These are phyloP conservation scores for Cardamine chenopodiifolia DNA, from an alignment of 345 rosid genomes.

Conservation along the genomic window DNA sequence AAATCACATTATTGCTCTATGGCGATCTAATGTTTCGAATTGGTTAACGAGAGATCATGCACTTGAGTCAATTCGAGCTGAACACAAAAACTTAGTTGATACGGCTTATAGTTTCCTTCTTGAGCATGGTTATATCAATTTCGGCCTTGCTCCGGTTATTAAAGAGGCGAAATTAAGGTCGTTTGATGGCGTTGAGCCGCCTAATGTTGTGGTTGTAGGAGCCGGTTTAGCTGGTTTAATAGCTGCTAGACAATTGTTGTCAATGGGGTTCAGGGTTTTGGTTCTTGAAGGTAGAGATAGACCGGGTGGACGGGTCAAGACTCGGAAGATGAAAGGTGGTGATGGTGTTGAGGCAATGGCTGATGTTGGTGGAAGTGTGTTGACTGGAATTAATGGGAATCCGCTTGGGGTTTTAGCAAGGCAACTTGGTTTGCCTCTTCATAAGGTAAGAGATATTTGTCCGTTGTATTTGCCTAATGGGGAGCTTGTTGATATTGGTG, in stretches of 20 bases:
- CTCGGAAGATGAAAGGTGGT: conserved; percentile 77
- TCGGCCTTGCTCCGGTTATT: conserved; percentile 72
- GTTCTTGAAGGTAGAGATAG: conserved; percentile 85
- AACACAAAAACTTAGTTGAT: conserved; percentile 65
- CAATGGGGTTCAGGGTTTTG: conserved; percentile 88
- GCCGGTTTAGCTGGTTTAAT: conserved; percentile 89
- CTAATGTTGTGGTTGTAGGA: conserved; percentile 81
- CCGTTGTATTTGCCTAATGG: conserved; percentile 91
- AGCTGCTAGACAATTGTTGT: conserved; percentile 79
- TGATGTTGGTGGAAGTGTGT: conserved; percentile 93
- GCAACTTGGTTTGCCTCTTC: conserved; percentile 86
- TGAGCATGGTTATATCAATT: conserved; percentile 88
- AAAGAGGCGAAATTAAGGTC: conserved; percentile 67
- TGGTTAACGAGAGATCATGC: conserved; percentile 85
- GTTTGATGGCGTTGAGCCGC: conserved; percentile 55
- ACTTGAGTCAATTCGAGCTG: conserved; percentile 70
- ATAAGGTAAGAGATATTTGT: conserved; percentile 93
- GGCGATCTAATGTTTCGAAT: conserved; percentile 80
- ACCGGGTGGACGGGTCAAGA: conserved; percentile 91
- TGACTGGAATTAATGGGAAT: conserved; percentile 92
- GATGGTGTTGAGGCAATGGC: conserved; percentile 80
- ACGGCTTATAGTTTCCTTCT: conserved; percentile 74
- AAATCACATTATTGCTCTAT: conserved; percentile 78
- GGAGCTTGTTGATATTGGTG: conserved; percentile 66
- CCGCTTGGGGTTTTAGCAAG: conserved; percentile 92